These are phyloP conservation scores for Saccharomycopsis oosterbeekiorum DNA, from an alignment of 805 yeast species.

Conservation along the genomic window DNA sequence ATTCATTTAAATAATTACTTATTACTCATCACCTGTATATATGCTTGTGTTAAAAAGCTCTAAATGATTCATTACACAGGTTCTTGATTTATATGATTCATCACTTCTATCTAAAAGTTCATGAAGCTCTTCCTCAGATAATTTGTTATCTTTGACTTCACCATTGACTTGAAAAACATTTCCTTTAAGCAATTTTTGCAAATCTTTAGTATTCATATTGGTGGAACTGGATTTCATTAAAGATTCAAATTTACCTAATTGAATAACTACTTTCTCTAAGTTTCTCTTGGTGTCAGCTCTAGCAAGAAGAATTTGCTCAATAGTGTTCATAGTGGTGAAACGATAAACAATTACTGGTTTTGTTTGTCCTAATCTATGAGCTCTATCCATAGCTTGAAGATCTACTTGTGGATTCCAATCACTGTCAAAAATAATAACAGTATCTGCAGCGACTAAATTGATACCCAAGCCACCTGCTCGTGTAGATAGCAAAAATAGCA, in stretches of 20 bases:
- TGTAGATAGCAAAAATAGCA: constrained; percentile 70
- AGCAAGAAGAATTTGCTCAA: constrained; percentile 73
- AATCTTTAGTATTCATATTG: constrained; percentile 29
- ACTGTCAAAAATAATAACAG: constrained; percentile 81
- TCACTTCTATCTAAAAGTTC: constrained; percentile 42
- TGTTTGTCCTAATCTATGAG: constrained; percentile 85
- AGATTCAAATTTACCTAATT: constrained; percentile 48
- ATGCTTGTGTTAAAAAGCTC: constrained; percentile 27
- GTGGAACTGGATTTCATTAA: constrained; percentile 25
- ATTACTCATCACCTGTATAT: neutral
- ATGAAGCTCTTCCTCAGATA: constrained; percentile 34
- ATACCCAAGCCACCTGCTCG: constrained; percentile 94
- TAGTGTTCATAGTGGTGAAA: constrained; percentile 63
- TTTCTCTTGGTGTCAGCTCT: constrained; percentile 73
- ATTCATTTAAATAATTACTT: neutral
- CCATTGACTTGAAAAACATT: constrained; percentile 29
- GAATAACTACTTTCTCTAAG: constrained; percentile 67
- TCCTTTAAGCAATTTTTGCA: constrained; percentile 32
- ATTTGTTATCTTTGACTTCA: constrained; percentile 20
- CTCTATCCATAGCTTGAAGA: constrained; percentile 92
- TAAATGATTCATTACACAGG: constrained; percentile 27
- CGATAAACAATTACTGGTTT: constrained; percentile 78
- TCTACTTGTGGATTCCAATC: constrained; percentile 99
- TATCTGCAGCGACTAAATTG: constrained; percentile 77
- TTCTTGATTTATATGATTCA: constrained; percentile 30